Conservation (phyloP, 352 stramenopile genomes). For the Phytophthora pisi region DNA sequence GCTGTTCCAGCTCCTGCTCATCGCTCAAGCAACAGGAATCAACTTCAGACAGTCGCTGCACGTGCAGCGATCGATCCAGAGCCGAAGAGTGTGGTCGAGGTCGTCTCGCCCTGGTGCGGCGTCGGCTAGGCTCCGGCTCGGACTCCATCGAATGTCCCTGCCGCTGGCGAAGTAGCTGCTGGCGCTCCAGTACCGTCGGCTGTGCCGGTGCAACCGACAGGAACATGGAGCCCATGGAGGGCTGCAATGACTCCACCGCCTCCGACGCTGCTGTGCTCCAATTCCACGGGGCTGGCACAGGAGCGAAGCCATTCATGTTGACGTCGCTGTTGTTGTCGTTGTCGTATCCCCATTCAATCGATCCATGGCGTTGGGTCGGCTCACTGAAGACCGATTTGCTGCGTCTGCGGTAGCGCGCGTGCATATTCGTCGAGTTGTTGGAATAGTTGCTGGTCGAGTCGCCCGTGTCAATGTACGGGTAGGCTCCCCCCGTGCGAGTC, state of each 20-base stretch:
- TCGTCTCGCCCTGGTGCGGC: constrained; percentile 19
- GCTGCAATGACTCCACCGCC: constrained; percentile 30
- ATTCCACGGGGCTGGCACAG: constrained; percentile 23
- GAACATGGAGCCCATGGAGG: constrained; percentile 39
- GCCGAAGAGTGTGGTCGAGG: constrained; percentile 28
- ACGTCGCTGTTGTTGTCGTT: constrained; percentile 26
- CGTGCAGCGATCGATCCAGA: constrained; percentile 30
- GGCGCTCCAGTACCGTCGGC: constrained; percentile 34
- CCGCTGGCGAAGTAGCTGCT: constrained; percentile 24
- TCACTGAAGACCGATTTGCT: constrained; percentile 45
- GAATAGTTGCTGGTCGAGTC: constrained; percentile 25
- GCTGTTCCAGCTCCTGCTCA: constrained; percentile 48
- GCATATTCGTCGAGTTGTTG: constrained; percentile 17
- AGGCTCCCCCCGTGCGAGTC: constrained; percentile 27
- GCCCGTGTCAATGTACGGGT: constrained; percentile 27
- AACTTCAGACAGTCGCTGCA: constrained; percentile 31
- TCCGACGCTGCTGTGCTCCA: constrained; percentile 27
- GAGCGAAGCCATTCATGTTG: constrained; percentile 29
- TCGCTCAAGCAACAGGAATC: constrained; percentile 39
- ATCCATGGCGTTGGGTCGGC: constrained; percentile 16
- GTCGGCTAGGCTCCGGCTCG: constrained; percentile 21
- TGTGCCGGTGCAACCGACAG: constrained; percentile 27
- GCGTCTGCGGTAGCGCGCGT: constrained; percentile 24
- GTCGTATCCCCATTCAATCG: constrained; percentile 18
- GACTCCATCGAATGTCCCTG: constrained; percentile 12